Conservation (phyloP, 108 stramenopile genomes). For the Discostella pseudostelligera region DNA sequence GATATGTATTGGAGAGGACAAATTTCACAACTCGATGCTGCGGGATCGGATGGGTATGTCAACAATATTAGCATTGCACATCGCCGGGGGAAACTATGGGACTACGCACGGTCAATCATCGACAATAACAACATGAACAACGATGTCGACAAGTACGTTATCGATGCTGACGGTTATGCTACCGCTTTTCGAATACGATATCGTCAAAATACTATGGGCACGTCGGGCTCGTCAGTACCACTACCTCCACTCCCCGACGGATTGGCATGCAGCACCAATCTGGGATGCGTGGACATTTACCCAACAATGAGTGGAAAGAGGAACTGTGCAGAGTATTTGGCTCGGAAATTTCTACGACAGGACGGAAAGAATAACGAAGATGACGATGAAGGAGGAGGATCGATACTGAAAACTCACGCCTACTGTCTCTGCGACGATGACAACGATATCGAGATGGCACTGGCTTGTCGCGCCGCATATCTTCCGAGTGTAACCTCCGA, state of each 20-base stretch:
- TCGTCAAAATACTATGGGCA: too few species aligned
- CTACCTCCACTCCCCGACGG: constrained; percentile 17
- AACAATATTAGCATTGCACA: constrained; percentile 32
- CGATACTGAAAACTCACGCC: constrained; percentile 29
- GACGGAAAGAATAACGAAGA: not conserved
- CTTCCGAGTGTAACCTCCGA: constrained; percentile 63
- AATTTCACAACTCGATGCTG: constrained; percentile 35
- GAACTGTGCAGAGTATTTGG: constrained; percentile 69
- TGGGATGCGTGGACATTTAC: constrained; percentile 79
- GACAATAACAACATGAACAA: too few species aligned
- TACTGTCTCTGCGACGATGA: constrained; percentile 87
- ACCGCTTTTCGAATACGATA: constrained; percentile 62
- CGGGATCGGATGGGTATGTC: constrained; percentile 55
- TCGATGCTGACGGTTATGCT: constrained; percentile 69
- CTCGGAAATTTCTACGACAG: constrained; percentile 33
- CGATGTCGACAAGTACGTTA: constrained; percentile 16
- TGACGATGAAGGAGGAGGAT: constrained; percentile 1
- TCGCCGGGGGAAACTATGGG: constrained; percentile 66
- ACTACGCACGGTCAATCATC: constrained; percentile 35
- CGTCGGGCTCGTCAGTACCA: too few species aligned
- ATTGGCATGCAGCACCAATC: constrained; percentile 58
- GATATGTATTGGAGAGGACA: constrained; percentile 58
- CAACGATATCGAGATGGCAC: constrained; percentile 87
- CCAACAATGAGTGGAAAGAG: constrained; percentile 68
- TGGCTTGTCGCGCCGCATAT: constrained; percentile 66